Percentiles rank a stretch among this genome's conserved stretches.
Conservation (phyloP, 495 filamentous ascomycete species). For the Tetracladium marchalianum region DNA sequence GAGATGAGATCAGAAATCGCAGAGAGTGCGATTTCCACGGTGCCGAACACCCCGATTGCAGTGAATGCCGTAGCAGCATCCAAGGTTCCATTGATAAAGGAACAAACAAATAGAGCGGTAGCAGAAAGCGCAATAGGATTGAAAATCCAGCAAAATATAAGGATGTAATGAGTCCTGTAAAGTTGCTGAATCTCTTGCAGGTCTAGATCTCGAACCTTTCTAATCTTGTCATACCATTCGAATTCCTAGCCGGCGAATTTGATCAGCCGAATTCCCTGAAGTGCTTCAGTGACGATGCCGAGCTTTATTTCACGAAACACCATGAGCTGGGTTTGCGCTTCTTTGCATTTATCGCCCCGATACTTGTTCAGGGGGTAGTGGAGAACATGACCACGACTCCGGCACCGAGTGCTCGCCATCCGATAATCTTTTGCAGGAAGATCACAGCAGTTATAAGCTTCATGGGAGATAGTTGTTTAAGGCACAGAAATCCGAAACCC, state of each 20-base stretch:
- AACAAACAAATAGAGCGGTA: constrained; percentile 59
- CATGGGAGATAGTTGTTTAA: constrained; percentile 58
- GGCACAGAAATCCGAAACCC: constrained; percentile 59
- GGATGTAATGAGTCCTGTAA: neutral
- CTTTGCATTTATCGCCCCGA: constrained; percentile 55
- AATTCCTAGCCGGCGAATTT: constrained; percentile 79
- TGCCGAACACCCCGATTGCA: constrained; percentile 61
- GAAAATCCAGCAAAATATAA: constrained; percentile 52
- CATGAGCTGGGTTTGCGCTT: constrained; percentile 65
- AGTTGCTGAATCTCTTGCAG: constrained; percentile 31
- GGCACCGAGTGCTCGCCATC: constrained; percentile 58
- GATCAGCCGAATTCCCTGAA: constrained; percentile 79
- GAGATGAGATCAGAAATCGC: constrained; percentile 67
- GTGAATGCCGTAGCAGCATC: constrained; percentile 75
- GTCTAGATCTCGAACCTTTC: constrained; percentile 54
- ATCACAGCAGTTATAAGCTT: constrained; percentile 53
- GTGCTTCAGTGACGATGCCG: constrained; percentile 66
- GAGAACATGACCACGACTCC: constrained; percentile 56
- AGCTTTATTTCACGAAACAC: constrained; percentile 70
- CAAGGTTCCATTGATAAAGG: constrained; percentile 48
- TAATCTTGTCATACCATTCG: constrained; percentile 70
- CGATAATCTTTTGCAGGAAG: constrained; percentile 61
- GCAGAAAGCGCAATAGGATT: constrained; percentile 67
- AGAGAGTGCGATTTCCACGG: constrained; percentile 59
- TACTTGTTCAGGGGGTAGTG: constrained; percentile 62